Evolutionary conservation across 192 early-diverging fungal genomes (phyloP), one percentile per base, ranked within the genome.

Genomic region (Spizellomyces sp.): DNA sequence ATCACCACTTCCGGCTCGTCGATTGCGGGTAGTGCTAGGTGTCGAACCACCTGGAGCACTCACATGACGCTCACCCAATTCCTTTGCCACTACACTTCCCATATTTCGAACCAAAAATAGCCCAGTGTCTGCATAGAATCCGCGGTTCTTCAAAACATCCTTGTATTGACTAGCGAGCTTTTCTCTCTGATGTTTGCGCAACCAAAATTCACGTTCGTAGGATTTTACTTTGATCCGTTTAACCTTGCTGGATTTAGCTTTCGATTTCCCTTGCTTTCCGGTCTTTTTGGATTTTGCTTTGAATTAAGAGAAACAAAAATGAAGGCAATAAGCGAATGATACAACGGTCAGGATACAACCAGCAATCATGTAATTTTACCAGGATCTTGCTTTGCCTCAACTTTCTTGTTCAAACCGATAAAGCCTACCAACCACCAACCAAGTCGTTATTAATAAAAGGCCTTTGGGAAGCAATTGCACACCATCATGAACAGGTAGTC

Each of bases 81-180:
- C 60, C 60, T 62, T 62, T 17, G 19, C 15, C 19, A 50, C 27
- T 6, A 21, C 27, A 6, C 45, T 19, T 6, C 67, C 8, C 64
- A 74, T 19, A 19, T 74, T 74, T 4, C 75, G 60, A 19, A 76
- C 73, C 9, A 67, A 58, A 21, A 77, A 69, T 8, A 77, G 12
- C 17, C 74, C n/a, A 15, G 54, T 42, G 2, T 45, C 21, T 8
- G 43, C 42, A 21, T 73, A 77, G 56, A 36, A 36, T 36, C 12
- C 45, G 4, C 75, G 47, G 45, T 75, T 36, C 48, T 75, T 75
- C 62, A 77, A 14, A 43, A 62, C 21, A 41, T 78, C 17, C 21
- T 59, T 21, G 57, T 71, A 78, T 3, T 46, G 43, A 10, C 45
- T 43, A n/a, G 19, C 42, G 48, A 77, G 43, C 44, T 14, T n/a